Conservation (phyloP, 2,329 filamentous ascomycete genomes). For the Plenodomus tracheiphilus region DNA sequence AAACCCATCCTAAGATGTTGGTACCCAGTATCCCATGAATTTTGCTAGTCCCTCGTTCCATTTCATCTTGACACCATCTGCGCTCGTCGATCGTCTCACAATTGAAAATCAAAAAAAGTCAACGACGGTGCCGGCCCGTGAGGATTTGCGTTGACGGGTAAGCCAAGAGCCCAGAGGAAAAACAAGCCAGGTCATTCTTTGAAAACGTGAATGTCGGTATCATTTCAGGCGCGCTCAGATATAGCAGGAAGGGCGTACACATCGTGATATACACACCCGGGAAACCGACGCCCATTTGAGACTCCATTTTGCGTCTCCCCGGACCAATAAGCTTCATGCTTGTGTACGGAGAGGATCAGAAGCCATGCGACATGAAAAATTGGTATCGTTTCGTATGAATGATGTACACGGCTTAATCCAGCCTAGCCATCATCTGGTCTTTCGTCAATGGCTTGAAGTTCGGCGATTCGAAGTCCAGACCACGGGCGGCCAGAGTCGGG, state of each 20-base stretch:
- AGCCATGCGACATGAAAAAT: slow-evolving; percentile 43
- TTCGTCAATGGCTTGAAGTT: slow-evolving; percentile 89
- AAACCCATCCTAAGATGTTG: slow-evolving; percentile 35
- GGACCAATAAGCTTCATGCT: slow-evolving; percentile 35
- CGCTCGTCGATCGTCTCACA: slow-evolving; percentile 30
- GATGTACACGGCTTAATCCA: slow-evolving; percentile 66
- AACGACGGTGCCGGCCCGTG: slow-evolving; percentile 39
- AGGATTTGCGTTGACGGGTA: slow-evolving; percentile 30
- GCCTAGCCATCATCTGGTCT: slow-evolving; percentile 95
- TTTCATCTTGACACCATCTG: slow-evolving; percentile 32
- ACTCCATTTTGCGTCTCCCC: slow-evolving; percentile 41
- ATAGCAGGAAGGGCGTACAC: slow-evolving; percentile 41
- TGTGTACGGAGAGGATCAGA: slow-evolving; percentile 36
- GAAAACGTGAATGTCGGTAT: slow-evolving; percentile 41
- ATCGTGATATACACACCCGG: slow-evolving; percentile 37
- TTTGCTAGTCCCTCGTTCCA: slow-evolving; percentile 36
- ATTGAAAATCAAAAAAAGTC: slow-evolving; percentile 37
- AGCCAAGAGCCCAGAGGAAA: slow-evolving; percentile 33
- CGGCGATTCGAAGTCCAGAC: slow-evolving; percentile 78
- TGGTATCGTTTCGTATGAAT: slow-evolving; percentile 47
- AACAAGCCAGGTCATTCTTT: slow-evolving; percentile 42
- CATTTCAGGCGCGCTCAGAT: slow-evolving; percentile 45
- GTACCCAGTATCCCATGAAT: slow-evolving; percentile 29
- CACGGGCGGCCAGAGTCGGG: slow-evolving; percentile 71
- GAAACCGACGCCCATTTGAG: slow-evolving; percentile 42